A percentile compares a stretch with the other conserved stretches of the same genome.
These are phyloP conservation scores for Populus trichocarpa DNA, from an alignment of 441 rosid genomes.

Conservation along the genomic window DNA sequence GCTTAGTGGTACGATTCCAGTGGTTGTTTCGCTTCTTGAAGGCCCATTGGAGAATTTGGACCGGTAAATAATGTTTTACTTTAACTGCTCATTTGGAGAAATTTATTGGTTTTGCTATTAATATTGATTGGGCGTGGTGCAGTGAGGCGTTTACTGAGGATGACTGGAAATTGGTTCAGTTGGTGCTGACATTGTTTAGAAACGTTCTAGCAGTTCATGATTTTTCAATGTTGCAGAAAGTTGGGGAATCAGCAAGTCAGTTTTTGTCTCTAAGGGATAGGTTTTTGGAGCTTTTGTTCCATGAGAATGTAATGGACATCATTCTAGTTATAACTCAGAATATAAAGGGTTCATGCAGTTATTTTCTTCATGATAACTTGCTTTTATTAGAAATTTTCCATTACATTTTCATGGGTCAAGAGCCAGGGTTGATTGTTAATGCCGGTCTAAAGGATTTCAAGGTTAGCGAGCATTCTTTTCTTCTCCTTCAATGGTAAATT, in stretches of 20 bases:
- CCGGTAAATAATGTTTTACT: slow-evolving; percentile 32
- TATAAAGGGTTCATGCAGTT: slow-evolving; percentile 44
- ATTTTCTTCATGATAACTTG: slow-evolving; percentile 81
- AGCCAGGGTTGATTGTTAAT: slow-evolving; percentile 63
- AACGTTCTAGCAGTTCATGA: slow-evolving; percentile 88
- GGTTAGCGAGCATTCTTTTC: slow-evolving; percentile 29
- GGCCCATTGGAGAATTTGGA: slow-evolving; percentile 79
- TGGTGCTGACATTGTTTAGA: slow-evolving; percentile 79
- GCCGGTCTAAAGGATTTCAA: slow-evolving; percentile 47
- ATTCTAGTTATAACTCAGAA: slow-evolving; percentile 69
- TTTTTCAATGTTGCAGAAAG: slow-evolving; percentile 60
- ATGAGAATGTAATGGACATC: slow-evolving; percentile 84
- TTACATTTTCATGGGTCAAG: slow-evolving; percentile 75
- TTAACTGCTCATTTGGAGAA: not conserved
- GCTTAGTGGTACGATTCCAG: slow-evolving; percentile 56
- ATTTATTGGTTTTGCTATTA: not conserved
- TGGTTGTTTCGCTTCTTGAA: slow-evolving; percentile 78
- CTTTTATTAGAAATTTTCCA: slow-evolving; percentile 78
- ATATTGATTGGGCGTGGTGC: slow-evolving; percentile 12
- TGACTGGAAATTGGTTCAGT: slow-evolving; percentile 97
- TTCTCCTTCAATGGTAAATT: not conserved
- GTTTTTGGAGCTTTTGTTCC: slow-evolving; percentile 72
- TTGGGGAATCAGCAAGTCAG: slow-evolving; percentile 64
- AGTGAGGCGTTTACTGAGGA: slow-evolving; percentile 82
- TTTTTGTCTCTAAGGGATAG: slow-evolving; percentile 72